Conservation (phyloP, 176 grass and related monocot genomes). For the Oryza longistaminata region DNA sequence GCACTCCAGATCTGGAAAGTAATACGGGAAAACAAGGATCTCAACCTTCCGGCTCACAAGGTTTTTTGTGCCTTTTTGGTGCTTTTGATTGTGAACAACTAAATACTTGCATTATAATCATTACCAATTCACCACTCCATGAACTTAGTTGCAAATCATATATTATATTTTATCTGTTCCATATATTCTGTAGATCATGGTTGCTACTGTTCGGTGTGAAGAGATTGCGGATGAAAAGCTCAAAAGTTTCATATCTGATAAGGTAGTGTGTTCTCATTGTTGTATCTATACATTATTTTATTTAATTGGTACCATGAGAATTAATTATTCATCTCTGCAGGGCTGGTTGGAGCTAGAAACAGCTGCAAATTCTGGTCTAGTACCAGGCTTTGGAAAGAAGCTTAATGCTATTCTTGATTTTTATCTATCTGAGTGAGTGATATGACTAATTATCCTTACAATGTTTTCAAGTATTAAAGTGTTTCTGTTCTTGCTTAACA, state of each 20-base stretch:
- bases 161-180: constrained; percentile 26
- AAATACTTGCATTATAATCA: constrained; percentile 14
- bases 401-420: constrained; percentile 64
- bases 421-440: constrained; percentile 73
- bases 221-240: constrained; percentile 90
- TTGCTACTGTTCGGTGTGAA: constrained; percentile 95
- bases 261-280: constrained; percentile 58
- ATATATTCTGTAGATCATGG: constrained; percentile 71
- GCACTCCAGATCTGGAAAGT: constrained; percentile 89
- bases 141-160: background rate
- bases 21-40: constrained; percentile 94
- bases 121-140: background rate
- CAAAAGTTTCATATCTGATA: constrained; percentile 58
- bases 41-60: constrained; percentile 95
- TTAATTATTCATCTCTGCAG: constrained; percentile 39
- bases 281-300: constrained; percentile 22
- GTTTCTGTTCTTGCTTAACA: constrained; percentile 13
- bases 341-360: constrained; percentile 75
- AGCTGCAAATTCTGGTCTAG: constrained; percentile 57
- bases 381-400: constrained; percentile 66
- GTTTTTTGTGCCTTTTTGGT: constrained; percentile 39
- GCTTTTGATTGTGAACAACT: background rate
- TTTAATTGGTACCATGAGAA: constrained; percentile 1
- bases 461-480: background rate
- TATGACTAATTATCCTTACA: constrained; percentile 14